Evolutionary conservation across 305 asterid species (phyloP), one percentile per base, ranked within the genome.

Genomic region (Fraxinus nigra): DNA sequence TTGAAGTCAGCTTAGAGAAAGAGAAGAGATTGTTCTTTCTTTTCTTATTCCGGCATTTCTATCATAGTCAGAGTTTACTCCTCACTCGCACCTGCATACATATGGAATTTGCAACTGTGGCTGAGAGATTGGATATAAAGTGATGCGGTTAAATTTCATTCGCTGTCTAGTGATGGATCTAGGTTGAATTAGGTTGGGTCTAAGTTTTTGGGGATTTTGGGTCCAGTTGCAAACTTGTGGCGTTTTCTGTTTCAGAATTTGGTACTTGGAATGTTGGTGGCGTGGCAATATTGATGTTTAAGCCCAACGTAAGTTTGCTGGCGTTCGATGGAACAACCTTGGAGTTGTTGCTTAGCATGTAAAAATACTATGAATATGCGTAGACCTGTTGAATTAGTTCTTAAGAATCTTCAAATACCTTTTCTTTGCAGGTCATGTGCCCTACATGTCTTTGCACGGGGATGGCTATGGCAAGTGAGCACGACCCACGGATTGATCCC

Each of bases 401-500:
- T 43, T 14, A 8, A 80, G 4, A 48, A 67, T 33, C 46, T 13
- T 18, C 59, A 18, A 16, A 4, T 79, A 37, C 34, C 1, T 51
- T 33, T 79, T n/a, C 78, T 79, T 77, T 78, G 87, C 93, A 93
- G 97, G 98, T 95, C 24, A 94, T 95, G 99, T 93, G 98, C 85
- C 99, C 98, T 30, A 92, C 98, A 0, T 94, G 99, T 87, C 98
- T 95, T 78, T 95, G 98, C 89, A 94, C 98, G 1, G 97, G 99
- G 81, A 95, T 94, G 98, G 99, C 97, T 54, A 93, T 95, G 98
- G 98, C 99, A 20, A 95, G 97, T 30, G 99, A 95, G 89, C 99
- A 95, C 69, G 97, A 94, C 77, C 97, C 98, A 13, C 90, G 98
- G 59, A 92, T 94, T 61, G 99, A 95, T 82, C 99, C 99, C 28